Evolutionary conservation across 1,284 basidiomycete genomes (phyloP), one percentile per base, ranked within the genome.

Genomic region (Rhodotorula sp.): DNA sequence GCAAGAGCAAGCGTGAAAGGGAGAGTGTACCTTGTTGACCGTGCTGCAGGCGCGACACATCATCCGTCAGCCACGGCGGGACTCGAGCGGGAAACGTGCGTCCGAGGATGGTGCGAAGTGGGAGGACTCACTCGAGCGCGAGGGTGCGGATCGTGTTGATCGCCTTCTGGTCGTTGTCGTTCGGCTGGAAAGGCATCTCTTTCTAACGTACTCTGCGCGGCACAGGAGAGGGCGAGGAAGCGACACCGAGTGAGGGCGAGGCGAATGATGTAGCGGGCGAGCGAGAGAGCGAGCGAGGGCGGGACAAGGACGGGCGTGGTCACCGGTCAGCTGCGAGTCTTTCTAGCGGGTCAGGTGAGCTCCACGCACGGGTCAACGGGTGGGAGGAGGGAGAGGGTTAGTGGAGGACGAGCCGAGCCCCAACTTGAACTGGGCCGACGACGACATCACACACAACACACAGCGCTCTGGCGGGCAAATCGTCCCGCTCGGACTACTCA

Each of bases 91-190:
- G 47, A 32, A 36, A n/a, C 34, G 34, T n/a, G 87, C 73, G 87
- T 83, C 83, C 6, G 48, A n/a, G 58, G 44, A 15, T n/a, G 32
- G 60, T 29, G 44, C 0, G 27, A 30, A 46, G 63, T 32, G 17
- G 20, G 19, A 47, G 11, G n/a, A 65, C 74, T 32, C 46, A 72
- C 69, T 90, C 88, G 52, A 87, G 89, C 62, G 89, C 86, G 68
- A 89, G 85, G 62, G 86, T 85, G 72, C 88, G 85, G 80, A 89
- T 89, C 64, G 88, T 89, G 67, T 86, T 85, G 76, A 89, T 83
- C 76, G 84, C 84, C 71, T 83, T 71, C 51, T 79, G 30, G 59
- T 75, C 74, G 53, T 66, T 58, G 59, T 73, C 59, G 66, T 70
- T 68, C 48, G 64, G 57, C 30, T 59, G 59, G 67, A 70, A 72